Base-by-base conservation (phyloP, 2,329 filamentous ascomycete species). In the Capronia epimyces region DNA sequence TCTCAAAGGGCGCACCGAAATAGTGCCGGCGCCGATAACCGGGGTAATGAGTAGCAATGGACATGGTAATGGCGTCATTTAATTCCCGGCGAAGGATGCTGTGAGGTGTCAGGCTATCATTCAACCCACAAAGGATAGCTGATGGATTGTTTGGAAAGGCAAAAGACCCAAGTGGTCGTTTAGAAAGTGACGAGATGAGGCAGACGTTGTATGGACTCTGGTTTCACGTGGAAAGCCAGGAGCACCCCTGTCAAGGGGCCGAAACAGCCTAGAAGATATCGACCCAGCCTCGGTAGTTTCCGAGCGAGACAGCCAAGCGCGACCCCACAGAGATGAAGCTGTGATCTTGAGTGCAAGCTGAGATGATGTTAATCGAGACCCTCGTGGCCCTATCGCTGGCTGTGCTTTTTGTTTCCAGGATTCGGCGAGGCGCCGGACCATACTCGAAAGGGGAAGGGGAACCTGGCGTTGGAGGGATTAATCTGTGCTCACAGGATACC, bases 151-250 rank as follows among this genome's bases (percentile, higher is more conserved):
- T 49, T 49, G 50, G 32, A 34, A 21, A 16, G 15, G 46, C 32
- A 36, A 43, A 29, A 24, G 13, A n/a, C 36, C 46, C 22, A 29
- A 43, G 15, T 46, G 47, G 40, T 42, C 18, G 43, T 43, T 44
- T 48, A 27, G 31, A n/a, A 37, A 20, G 24, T 13, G 8, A 13
- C n/a, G 34, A 43, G 27, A 29, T 55, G 52, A 55, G 41, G 52
- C 52, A 55, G 27, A 43, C n/a, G 29, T 31, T 41, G 52, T 51
- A 41, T 48, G 44, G 45, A 36, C 29, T 50, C 8, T 16, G 40
- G 52, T 55, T 55, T 55, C 52, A 55, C 39, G 43, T 44, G 50
- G 40, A 43, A 43, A 40, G 39, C 18, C 37, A 43, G 39, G 27
- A 27, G 15, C 12, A 37, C 18, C 39, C 46, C 22, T 13, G 22